A percentile compares a stretch with the other conserved stretches of the same genome.
These are phyloP conservation scores for Filobasidium uniguttulatum DNA, from an alignment of 1,284 basidiomycete genomes.

Conservation along the genomic window DNA sequence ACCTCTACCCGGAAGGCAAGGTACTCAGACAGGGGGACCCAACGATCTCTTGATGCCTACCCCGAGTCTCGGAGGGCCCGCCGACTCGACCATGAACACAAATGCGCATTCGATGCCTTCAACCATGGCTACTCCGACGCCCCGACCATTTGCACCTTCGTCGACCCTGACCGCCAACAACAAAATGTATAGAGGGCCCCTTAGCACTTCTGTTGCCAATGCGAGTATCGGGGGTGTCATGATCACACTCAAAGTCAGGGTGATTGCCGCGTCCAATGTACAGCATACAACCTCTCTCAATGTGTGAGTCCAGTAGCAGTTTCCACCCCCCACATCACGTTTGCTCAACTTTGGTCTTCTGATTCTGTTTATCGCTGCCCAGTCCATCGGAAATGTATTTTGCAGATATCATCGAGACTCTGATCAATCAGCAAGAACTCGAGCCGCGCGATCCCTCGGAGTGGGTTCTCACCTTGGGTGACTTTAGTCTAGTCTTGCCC, in stretches of 20 bases:
- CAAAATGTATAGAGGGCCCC: not conserved
- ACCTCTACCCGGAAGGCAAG: no score
- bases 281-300: slow-evolving; percentile 75
- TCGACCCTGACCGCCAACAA: no score
- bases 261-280: slow-evolving; percentile 63
- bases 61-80: no score
- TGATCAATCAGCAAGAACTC: slow-evolving; percentile 58
- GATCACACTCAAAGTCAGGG: slow-evolving; percentile 62
- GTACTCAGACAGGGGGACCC: no score
- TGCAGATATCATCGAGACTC: slow-evolving; percentile 79
- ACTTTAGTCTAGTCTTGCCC: slow-evolving; percentile 71
- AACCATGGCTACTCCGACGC: no score
- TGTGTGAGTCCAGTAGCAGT: slow-evolving; percentile 47
- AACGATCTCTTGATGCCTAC: no score
- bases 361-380: no score
- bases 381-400: slow-evolving; percentile 93
- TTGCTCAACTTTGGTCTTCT: slow-evolving; percentile 2
- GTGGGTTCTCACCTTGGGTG: slow-evolving; percentile 66
- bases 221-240: slow-evolving; percentile 13
- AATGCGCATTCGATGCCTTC: no score
- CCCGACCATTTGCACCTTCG: no score
- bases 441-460: slow-evolving; percentile 54
- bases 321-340: not conserved
- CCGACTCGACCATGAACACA: no score
- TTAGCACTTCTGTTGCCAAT: not conserved